A percentile compares a stretch with the other conserved stretches of the same genome.
Evolutionary conservation across 768 basidiomycete genomes (phyloP).

Genomic region (Lepiota brunneoincarnata): DNA sequence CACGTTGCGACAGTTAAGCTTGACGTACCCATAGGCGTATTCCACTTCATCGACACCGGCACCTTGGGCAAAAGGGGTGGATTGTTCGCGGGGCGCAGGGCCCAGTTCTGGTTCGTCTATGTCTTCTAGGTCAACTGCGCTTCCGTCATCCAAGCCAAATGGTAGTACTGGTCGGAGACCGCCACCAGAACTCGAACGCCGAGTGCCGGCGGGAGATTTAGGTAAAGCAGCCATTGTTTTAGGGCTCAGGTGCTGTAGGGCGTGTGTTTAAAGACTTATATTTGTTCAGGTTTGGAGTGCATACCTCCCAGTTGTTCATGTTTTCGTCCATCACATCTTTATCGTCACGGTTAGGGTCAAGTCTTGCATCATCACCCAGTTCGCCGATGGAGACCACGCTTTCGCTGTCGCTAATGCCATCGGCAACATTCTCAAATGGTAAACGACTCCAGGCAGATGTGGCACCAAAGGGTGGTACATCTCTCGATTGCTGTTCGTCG

Average conservation of each 20-base stretch:
- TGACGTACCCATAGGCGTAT: slow-evolving; percentile 77
- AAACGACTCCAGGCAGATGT: slow-evolving; percentile 81
- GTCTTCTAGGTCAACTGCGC: slow-evolving; percentile 74
- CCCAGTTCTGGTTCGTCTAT: slow-evolving; percentile 72
- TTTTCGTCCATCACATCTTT: slow-evolving; percentile 73
- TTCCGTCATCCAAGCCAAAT: slow-evolving; percentile 72
- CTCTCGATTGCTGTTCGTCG: slow-evolving; percentile 42
- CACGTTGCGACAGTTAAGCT: not conserved
- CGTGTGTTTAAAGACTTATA: slow-evolving; percentile 9
- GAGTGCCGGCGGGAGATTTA: slow-evolving; percentile 81
- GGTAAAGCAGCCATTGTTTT: slow-evolving; percentile 92
- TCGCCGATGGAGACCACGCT: slow-evolving; percentile 90
- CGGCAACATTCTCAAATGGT: slow-evolving; percentile 77
- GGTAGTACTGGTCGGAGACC: slow-evolving; percentile 80
- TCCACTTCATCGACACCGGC: slow-evolving; percentile 90
- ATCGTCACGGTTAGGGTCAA: slow-evolving; percentile 61
- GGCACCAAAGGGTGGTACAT: slow-evolving; percentile 21
- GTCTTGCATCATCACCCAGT: slow-evolving; percentile 73
- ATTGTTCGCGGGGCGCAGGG: slow-evolving; percentile 71
- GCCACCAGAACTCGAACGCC: slow-evolving; percentile 81
- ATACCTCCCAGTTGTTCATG: slow-evolving; percentile 94
- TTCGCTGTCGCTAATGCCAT: slow-evolving; percentile 92
- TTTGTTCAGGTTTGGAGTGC: slow-evolving; percentile 20
- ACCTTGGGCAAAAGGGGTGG: slow-evolving; percentile 73
- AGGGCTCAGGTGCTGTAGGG: slow-evolving; percentile 85